These are phyloP conservation scores for Sordariomycetes sp. DNA, from an alignment of 2,329 filamentous ascomycete genomes.

Conservation along the genomic window DNA sequence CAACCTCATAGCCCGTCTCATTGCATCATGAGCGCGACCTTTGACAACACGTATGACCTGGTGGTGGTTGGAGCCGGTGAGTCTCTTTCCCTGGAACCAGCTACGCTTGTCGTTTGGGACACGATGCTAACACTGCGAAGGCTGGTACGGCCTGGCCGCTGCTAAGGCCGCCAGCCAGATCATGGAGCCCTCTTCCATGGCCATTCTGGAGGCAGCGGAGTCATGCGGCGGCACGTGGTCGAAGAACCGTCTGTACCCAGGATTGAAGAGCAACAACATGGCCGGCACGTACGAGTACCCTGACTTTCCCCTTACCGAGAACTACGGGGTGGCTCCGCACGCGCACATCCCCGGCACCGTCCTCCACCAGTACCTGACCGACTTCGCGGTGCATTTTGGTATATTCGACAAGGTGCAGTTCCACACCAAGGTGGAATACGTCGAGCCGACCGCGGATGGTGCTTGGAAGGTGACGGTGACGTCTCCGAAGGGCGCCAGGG, in stretches of 20 bases:
- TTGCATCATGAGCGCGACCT: too few species aligned
- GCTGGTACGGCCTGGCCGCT: conserved; percentile 44
- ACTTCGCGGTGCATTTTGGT: conserved; percentile 33
- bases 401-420: conserved; percentile 29
- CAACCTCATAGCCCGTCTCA: too few species aligned
- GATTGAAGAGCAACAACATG: conserved; percentile 66
- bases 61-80: conserved; percentile 14
- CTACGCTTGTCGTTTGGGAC: background rate
- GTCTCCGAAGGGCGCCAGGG: conserved; percentile 1
- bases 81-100: conserved; percentile 1
- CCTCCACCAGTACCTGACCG: conserved; percentile 37
- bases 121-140: conserved; percentile 6
- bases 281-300: conserved; percentile 64
- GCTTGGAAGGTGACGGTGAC: conserved; percentile 12
- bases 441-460: conserved; percentile 14
- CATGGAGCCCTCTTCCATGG: conserved; percentile 45
- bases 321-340: conserved; percentile 36
- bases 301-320: conserved; percentile 61
- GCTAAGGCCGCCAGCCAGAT: conserved; percentile 53
- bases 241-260: conserved; percentile 55
- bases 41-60: conserved; percentile 9
- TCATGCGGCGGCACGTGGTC: conserved; percentile 63
- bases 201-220: conserved; percentile 42
- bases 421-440: conserved; percentile 26
- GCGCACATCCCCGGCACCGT: conserved; percentile 38